These are phyloP conservation scores for Ephemerocybe angulata DNA, from an alignment of 768 basidiomycete genomes.

Conservation along the genomic window DNA sequence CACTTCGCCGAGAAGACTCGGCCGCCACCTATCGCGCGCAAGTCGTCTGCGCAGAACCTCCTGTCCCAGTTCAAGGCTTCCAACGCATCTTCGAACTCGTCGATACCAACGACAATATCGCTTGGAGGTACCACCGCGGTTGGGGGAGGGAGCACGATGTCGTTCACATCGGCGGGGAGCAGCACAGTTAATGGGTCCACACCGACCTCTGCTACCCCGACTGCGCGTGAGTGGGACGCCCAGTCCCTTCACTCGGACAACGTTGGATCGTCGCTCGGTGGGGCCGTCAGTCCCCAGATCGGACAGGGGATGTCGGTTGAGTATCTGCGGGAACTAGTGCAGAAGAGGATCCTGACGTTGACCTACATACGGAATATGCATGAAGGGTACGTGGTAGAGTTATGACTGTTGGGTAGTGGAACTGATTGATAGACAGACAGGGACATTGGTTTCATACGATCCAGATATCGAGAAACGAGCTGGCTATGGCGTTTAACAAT, in stretches of 20 bases:
- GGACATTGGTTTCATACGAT: slow-evolving; percentile 90
- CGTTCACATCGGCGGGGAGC: slow-evolving; percentile 34
- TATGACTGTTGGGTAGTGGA: slow-evolving; percentile 6
- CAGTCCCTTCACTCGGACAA: slow-evolving; percentile 60
- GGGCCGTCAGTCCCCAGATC: slow-evolving; percentile 42
- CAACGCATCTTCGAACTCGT: slow-evolving; percentile 24
- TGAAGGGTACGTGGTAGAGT: slow-evolving; percentile 61
- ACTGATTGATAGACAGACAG: slow-evolving; percentile 40
- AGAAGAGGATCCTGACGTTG: slow-evolving; percentile 81
- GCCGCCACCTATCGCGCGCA: slow-evolving; percentile 67
- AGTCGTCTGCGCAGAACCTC: slow-evolving; percentile 82
- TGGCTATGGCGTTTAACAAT: slow-evolving; percentile 74
- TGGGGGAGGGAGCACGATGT: slow-evolving; percentile 30
- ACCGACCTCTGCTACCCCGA: slow-evolving; percentile 38
- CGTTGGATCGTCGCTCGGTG: slow-evolving; percentile 29
- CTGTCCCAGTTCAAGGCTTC: slow-evolving; percentile 67
- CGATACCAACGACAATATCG: slow-evolving; percentile 32
- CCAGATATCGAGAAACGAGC: slow-evolving; percentile 67
- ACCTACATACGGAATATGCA: slow-evolving; percentile 84
- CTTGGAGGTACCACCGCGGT: slow-evolving; percentile 28
- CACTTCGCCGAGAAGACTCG: slow-evolving; percentile 38
- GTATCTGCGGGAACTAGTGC: slow-evolving; percentile 72
- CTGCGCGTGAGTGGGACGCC: slow-evolving; percentile 65
- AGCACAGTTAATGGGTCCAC: no score
- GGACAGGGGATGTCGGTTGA: slow-evolving; percentile 72